Conservation (phyloP, 1,284 basidiomycete genomes). For the Sphagnurus paluster region DNA sequence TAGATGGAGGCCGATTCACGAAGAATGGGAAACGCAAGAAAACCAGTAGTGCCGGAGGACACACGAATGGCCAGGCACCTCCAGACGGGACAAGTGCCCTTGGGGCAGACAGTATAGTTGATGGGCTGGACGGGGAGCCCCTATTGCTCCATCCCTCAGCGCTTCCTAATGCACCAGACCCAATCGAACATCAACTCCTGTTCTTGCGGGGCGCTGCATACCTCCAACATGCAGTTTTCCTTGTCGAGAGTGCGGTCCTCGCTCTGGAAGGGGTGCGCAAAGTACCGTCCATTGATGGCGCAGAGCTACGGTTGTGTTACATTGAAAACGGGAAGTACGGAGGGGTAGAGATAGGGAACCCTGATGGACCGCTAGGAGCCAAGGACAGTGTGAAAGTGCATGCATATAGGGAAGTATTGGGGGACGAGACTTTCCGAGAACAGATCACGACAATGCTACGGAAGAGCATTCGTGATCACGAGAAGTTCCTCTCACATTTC, state of each 20-base stretch:
- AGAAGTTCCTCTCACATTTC: slow-evolving; percentile 78
- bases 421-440: slow-evolving; percentile 52
- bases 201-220: slow-evolving; percentile 80
- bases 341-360: slow-evolving; percentile 74
- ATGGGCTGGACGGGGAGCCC: slow-evolving; percentile 52
- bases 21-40: slow-evolving; percentile 57
- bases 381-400: slow-evolving; percentile 55
- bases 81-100: slow-evolving; percentile 58
- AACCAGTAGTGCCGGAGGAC: slow-evolving; percentile 27
- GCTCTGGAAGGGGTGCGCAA: slow-evolving; percentile 67
- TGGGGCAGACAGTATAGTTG: slow-evolving; percentile 36
- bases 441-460: slow-evolving; percentile 56
- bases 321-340: slow-evolving; percentile 71
- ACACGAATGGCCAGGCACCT: slow-evolving; percentile 60
- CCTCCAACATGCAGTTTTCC: slow-evolving; percentile 69
- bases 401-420: slow-evolving; percentile 62
- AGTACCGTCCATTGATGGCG: slow-evolving; percentile 54
- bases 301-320: slow-evolving; percentile 72
- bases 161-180: slow-evolving; percentile 72
- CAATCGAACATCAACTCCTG: slow-evolving; percentile 77
- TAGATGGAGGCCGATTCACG: slow-evolving; percentile 39
- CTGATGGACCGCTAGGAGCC: slow-evolving; percentile 69
- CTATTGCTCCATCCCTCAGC: slow-evolving; percentile 63
- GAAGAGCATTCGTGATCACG: slow-evolving; percentile 78
- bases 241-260: slow-evolving; percentile 71